Evolutionary conservation across 257 asterid genomes (phyloP), one percentile per base, ranked within the genome.

Genomic region (Galeopsis tetrahit): DNA sequence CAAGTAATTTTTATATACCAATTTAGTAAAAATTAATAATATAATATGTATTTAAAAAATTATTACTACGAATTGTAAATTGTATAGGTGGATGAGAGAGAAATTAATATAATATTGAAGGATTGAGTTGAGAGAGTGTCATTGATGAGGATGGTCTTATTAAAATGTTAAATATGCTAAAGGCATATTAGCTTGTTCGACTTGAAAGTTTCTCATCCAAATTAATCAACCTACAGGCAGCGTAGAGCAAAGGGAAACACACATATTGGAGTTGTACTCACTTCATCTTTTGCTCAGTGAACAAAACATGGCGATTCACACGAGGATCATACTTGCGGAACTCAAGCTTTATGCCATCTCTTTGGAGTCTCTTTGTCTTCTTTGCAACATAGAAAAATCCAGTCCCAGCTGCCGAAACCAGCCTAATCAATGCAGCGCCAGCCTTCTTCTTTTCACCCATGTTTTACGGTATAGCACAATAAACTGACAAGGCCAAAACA

Each of bases 281-380:
- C 82, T 89, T 89, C 93, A 86, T 89, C 83, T 89, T 86, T 15
- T 85, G 86, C 80, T 86, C 92, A 7, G 86, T 86, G 83, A 89
- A 89, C 70, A 86, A 78, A 66, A 86, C 96, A 55, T 89, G 96
- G 55, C 82, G 82, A 53, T 85, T 86, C 46, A 89, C 92, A 6
- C 96, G 90, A 66, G 96, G 93, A 74, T 89, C 96, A 42, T 78
- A 89, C 85, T 89, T 89, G 2, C 89, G 83, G 58, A 89, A 86
- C 84, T 86, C 96, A 1, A 89, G 86, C 74, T 85, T 89, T 39
- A 80, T 65, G 66, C 78, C 80, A 69, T 38, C 77, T 53, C 65
- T 82, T 31, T 82, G 89, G 60, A 85, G 84, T 79, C 82, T 82
- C 81, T 79, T 86, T 7, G 84, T 87, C 85, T 89, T 89, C 80